Evolutionary conservation across 805 yeast species (phyloP), one percentile per base, ranked within the genome.

Genomic region (Saturnispora halmiae): DNA sequence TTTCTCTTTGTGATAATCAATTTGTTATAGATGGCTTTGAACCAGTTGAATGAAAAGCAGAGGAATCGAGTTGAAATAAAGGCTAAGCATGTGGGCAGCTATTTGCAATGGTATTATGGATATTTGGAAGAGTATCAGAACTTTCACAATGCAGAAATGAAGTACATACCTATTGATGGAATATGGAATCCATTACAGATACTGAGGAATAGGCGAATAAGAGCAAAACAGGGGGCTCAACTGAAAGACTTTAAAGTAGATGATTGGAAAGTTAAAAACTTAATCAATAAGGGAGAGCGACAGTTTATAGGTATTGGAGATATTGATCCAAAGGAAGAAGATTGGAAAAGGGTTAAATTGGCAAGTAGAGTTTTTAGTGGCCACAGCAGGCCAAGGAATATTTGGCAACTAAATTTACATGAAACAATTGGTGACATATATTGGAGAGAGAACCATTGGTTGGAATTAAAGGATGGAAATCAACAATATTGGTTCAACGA

Each of bases 181-280:
- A 70, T 73, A 3, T 86, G 79, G 63, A 86, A 86, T 54, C 95
- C 95, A 3, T 62, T 86, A 33, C 95, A 84, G 58, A 70, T 79
- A n/a, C 75, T 86, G 21, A 63, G 96, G 42, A 81, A 85, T 58
- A 67, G 95, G 43, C 67, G 67, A 49, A 54, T 79, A 3, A 58
- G 83, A 40, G 68, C 70, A 43, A 71, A 70, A 50, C 63, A 72
- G 50, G 68, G 67, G 38, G 74, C 72, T 42, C 61, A 64, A 27
- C 69, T 74, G 2, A 65, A 69, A 30, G n/a, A n/a, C n/a, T n/a
- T n/a, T n/a, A n/a, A n/a, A n/a, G n/a, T n/a, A n/a, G n/a, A n/a
- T n/a, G n/a, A n/a, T n/a, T n/a, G n/a, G n/a, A n/a, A n/a, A n/a
- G n/a, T n/a, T n/a, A n/a, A n/a, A n/a, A n/a, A n/a, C n/a, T n/a